Conservation (phyloP, 2,329 filamentous ascomycete species). For the Xylariaceae sp. region DNA sequence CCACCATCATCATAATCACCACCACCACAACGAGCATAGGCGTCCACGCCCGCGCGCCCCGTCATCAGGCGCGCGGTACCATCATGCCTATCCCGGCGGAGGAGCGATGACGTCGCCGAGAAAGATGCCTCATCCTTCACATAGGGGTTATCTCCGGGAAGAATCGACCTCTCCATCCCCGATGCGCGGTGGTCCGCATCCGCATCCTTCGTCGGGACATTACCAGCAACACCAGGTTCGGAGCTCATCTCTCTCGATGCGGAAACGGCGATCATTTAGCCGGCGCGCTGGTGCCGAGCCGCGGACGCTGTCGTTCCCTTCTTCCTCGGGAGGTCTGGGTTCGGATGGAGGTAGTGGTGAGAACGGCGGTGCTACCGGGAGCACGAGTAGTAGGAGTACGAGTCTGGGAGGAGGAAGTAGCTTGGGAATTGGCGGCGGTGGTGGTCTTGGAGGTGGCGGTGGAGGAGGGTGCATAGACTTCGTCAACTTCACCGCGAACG, state of each 20-base stretch:
- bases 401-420: too few species aligned
- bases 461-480: slow-evolving; percentile 55
- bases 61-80: slow-evolving; percentile 50
- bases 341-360: slow-evolving; percentile 17
- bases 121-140: slow-evolving; percentile 37
- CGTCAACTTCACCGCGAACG: slow-evolving; percentile 84
- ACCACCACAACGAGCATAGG: slow-evolving; percentile 31
- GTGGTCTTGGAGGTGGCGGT: slow-evolving; percentile 26
- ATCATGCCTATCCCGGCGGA: too few species aligned
- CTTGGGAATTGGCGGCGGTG: slow-evolving; percentile 24
- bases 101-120: slow-evolving; percentile 37
- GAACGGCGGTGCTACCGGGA: too few species aligned
- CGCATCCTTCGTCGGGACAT: slow-evolving; percentile 3
- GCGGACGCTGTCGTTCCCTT: slow-evolving; percentile 14
- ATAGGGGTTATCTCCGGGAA: slow-evolving; percentile 25
- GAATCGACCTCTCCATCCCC: slow-evolving; percentile 39
- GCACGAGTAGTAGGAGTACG: too few species aligned
- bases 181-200: slow-evolving; percentile 11
- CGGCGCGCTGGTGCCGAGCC: slow-evolving; percentile 16
- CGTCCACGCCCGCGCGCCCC: slow-evolving; percentile 50
- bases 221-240: slow-evolving; percentile 19
- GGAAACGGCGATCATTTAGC: slow-evolving; percentile 37
- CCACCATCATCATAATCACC: slow-evolving; percentile 17
- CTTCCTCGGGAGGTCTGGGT: slow-evolving; percentile 1
- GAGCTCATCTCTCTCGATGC: slow-evolving; percentile 28